Conservation (phyloP, 805 yeast genomes). For the Crinitomyces ghanaensis region DNA sequence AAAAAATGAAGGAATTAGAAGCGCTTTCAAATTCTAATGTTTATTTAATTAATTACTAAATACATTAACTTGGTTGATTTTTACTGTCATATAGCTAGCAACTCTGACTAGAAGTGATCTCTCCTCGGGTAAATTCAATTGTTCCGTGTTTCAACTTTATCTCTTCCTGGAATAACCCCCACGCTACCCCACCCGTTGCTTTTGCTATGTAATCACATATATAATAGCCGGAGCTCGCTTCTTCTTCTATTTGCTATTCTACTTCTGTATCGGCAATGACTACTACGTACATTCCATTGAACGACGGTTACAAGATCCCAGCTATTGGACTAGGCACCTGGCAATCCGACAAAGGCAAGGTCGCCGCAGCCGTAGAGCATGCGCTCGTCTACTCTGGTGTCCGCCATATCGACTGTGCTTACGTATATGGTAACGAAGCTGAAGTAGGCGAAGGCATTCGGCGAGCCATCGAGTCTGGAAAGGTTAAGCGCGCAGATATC, state of each 20-base stretch:
- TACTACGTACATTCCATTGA: conserved; percentile 21
- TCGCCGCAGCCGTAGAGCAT: conserved; percentile 40
- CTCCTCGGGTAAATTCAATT: no score
- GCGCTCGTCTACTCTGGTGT: conserved; percentile 52
- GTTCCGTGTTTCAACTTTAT: background rate
- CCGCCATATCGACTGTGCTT: conserved; percentile 71
- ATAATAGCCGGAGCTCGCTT: no score
- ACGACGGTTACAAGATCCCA: conserved; percentile 56
- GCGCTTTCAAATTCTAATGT: no score
- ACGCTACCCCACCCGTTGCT: background rate
- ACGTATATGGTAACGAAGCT: conserved; percentile 53
- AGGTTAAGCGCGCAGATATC: conserved; percentile 50
- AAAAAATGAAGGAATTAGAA: conserved; percentile 8
- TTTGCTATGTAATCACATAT: background rate
- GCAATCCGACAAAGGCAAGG: conserved; percentile 46
- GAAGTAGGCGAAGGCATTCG: conserved; percentile 44
- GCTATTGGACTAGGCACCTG: conserved; percentile 68
- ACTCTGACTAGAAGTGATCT: no score
- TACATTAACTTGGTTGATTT: no score
- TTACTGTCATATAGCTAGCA: no score
- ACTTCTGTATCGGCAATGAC: no score
- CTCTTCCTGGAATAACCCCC: background rate
- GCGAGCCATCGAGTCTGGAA: conserved; percentile 40
- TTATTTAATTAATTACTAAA: no score
- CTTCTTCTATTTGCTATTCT: no score